Evolutionary conservation across 108 stramenopile species (phyloP), one percentile per base, ranked within the genome.

Genomic region (Cyclotella sp.): DNA sequence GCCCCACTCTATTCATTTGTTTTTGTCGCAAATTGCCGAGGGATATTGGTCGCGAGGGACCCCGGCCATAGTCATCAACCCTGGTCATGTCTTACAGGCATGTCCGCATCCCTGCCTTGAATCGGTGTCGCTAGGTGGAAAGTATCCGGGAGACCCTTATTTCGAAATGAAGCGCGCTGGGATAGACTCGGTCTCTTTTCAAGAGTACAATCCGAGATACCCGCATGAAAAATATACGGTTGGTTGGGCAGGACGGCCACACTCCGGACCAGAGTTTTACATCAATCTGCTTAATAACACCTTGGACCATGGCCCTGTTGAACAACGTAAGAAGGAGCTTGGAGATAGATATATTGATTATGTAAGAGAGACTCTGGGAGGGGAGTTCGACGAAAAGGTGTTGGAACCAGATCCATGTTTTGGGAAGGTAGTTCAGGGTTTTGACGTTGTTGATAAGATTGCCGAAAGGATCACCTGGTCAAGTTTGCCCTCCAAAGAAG

Each of bases 331-430:
- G 70, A 30, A 64, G 29, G 39, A 34, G 58, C 34, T 64, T 42
- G 70, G 76, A 0, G 90, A 91, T 49, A 69, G 51, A 24, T 69
- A 61, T 53, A 79, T 83, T 41, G 88, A 86, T 30, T 62, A 63
- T 53, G 72, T 41, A 13, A 62, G 29, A 21, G 65, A 65, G 14
- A 66, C 30, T 12, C 49, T 51, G 55, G 71, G 53, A 16, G 78
- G 63, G 14, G 72, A 45, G n/a, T 41, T 19, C 2, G 68, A 61
- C 53, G 68, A 40, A 43, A 57, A 18, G 47, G 30, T 63, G 15
- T 44, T 73, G 34, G 96, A 97, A 72, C 94, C 96, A 13, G 96
- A 98, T 88, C 89, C 95, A 5, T 97, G 96, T 72, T 98, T 98
- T 88, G 97, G 91, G 21, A 92, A 87, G 60, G 92, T 96, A 14